A percentile compares a stretch with the other conserved stretches of the same genome.
These are phyloP conservation scores for Monilinia aucupariae DNA, from an alignment of 2,329 filamentous ascomycete genomes.

Conservation along the genomic window DNA sequence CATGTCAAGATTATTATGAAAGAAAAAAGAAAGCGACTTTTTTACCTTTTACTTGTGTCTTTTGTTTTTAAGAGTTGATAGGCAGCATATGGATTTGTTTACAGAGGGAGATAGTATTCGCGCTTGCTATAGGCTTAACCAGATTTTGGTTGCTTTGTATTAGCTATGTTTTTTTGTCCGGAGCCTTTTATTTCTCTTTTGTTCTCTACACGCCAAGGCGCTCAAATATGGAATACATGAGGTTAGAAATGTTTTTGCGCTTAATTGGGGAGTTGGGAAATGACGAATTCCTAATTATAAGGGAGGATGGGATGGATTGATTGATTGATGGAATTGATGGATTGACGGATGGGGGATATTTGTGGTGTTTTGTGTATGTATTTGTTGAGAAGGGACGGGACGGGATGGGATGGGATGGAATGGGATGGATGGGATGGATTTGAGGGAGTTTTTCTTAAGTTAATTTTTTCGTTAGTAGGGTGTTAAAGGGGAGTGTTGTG, in stretches of 20 bases:
- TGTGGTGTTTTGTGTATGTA: neutral
- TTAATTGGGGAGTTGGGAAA: conserved; percentile 6
- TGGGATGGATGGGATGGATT: neutral
- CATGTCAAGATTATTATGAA: conserved; percentile 18
- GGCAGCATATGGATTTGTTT: conserved; percentile 11
- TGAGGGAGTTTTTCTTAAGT: conserved; percentile 1
- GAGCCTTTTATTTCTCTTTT: neutral
- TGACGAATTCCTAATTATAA: neutral
- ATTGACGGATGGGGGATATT: neutral
- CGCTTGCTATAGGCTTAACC: conserved; percentile 16
- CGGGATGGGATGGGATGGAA: neutral
- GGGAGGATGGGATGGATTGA: conserved; percentile 7
- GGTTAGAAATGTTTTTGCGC: conserved; percentile 12
- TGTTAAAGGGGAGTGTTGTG: neutral
- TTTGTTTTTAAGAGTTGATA: conserved; percentile 10
- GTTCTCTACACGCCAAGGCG: conserved; percentile 3
- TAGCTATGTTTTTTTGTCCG: neutral
- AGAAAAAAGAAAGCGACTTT: conserved; percentile 11
- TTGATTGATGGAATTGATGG: conserved; percentile 1
- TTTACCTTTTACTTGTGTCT: conserved; percentile 13
- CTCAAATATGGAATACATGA: conserved; percentile 1
- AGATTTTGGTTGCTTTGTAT: conserved; percentile 19
- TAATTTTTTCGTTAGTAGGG: neutral
- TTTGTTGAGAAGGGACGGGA: neutral
- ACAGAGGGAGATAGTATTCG: neutral